Percentiles rank a stretch among this genome's conserved stretches.
phyloP scores from a whole-genome alignment of 2,329 filamentous ascomycete genomes.

The Alternaria sp. region DNA sequence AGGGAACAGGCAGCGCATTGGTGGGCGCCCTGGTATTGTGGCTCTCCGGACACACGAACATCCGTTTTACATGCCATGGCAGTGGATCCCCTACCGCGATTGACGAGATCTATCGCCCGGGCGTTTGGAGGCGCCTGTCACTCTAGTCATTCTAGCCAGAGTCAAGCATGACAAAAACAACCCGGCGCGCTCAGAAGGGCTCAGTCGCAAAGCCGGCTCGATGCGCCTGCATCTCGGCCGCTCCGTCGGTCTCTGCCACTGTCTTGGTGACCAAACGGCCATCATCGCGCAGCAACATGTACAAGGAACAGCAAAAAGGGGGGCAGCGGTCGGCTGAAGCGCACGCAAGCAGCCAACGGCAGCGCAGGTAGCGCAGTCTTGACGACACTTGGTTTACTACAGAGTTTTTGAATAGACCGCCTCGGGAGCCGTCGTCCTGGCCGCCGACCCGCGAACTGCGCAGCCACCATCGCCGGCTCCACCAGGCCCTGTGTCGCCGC shows the following conservation, averaged over 20 bases:
- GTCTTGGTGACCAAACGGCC: constrained; percentile 2
- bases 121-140: constrained; percentile 31
- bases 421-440: constrained; percentile 14
- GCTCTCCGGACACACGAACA: constrained; percentile 13
- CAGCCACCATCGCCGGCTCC: constrained; percentile 29
- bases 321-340: constrained; percentile 32
- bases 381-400: constrained; percentile 12
- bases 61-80: constrained; percentile 18
- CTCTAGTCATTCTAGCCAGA: constrained; percentile 1
- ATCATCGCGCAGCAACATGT: constrained; percentile 16
- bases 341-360: constrained; percentile 15
- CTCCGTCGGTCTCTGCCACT: constrained; percentile 22
- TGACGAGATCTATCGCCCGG: constrained; percentile 14
- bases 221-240: constrained; percentile 23
- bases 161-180: constrained; percentile 12
- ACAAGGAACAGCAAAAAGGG: constrained; percentile 8
- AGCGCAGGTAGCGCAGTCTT: constrained; percentile 6
- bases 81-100: constrained; percentile 20
- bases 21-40: constrained; percentile 2
- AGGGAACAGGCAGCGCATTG: constrained; percentile 19
- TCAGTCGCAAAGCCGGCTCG: constrained; percentile 5
- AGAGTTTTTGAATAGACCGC: constrained; percentile 14
- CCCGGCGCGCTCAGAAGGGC: neutral
- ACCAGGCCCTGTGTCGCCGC: constrained; percentile 4
- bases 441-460: constrained; percentile 15